Conservation (phyloP, 1,139 yeast genomes). For the Ogataea hybrid region DNA sequence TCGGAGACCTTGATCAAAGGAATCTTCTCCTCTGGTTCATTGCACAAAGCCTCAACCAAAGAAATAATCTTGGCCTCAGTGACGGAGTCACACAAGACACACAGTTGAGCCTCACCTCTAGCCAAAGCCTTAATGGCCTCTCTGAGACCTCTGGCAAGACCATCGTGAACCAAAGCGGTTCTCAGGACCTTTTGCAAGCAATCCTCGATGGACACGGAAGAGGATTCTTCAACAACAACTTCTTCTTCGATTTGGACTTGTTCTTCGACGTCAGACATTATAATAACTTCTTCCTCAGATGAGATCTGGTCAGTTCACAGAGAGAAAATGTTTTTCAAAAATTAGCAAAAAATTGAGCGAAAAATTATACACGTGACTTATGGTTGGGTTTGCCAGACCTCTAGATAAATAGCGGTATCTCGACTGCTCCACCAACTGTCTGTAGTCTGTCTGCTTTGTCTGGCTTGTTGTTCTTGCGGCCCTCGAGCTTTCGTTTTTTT, state of each 20-base stretch:
- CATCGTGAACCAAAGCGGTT: slow-evolving; percentile 98
- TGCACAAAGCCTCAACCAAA: slow-evolving; percentile 99
- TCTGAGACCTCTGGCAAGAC: slow-evolving; percentile 99
- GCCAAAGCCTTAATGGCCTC: slow-evolving; percentile 99
- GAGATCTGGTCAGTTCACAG: slow-evolving; percentile 67
- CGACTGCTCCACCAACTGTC: slow-evolving; percentile 42
- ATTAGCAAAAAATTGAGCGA: slow-evolving; percentile 6
- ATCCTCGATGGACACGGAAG: slow-evolving; percentile 95
- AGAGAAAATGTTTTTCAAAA: slow-evolving; percentile 8
- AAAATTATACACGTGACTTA: slow-evolving; percentile 13
- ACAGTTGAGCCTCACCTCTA: slow-evolving; percentile 96
- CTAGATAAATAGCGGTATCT: slow-evolving; percentile 39
- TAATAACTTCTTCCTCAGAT: slow-evolving; percentile 84
- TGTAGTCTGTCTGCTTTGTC: slow-evolving; percentile 27
- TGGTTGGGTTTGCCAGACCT: slow-evolving; percentile 9
- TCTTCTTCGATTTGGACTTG: slow-evolving; percentile 84
- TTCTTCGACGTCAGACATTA: slow-evolving; percentile 84
- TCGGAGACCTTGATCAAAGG: slow-evolving; percentile 99
- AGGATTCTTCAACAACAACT: slow-evolving; percentile 78
- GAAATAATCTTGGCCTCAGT: slow-evolving; percentile 97
- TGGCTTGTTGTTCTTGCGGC: slow-evolving; percentile 14
- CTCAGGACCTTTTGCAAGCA: slow-evolving; percentile 98
- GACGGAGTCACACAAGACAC: slow-evolving; percentile 97
- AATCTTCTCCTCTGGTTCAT: slow-evolving; percentile 94
- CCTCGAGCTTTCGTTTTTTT: slow-evolving; percentile 7